Percentiles rank a stretch among this genome's conserved stretches.
phyloP scores from a whole-genome alignment of 176 grass and related monocot genomes.

The Oryza longistaminata region DNA sequence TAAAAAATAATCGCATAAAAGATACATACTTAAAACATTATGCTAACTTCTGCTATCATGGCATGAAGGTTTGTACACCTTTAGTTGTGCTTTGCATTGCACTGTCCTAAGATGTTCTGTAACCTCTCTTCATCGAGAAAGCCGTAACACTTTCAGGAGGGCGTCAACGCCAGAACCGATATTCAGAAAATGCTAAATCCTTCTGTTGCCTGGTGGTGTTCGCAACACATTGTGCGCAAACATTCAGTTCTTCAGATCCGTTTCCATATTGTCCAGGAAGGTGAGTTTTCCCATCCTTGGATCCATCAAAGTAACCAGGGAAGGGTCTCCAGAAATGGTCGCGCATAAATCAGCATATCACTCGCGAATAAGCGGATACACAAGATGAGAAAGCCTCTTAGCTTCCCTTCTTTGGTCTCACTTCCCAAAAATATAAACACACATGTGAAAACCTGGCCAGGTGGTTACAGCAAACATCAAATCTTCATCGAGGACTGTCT shows the following conservation, averaged over 20 bases:
- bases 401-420: too few relatives aligned
- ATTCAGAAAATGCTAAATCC: constrained; percentile 62
- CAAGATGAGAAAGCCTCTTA: too few relatives aligned
- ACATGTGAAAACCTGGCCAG: constrained; percentile 93
- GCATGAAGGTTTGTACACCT: constrained; percentile 59
- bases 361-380: too few relatives aligned
- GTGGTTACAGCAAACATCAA: constrained; percentile 33
- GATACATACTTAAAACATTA: constrained; percentile 90
- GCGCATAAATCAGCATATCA: constrained; percentile 74
- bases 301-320: constrained; percentile 65
- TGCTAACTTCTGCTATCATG: constrained; percentile 58
- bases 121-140: constrained; percentile 86
- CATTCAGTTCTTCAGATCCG: constrained; percentile 61
- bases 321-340: constrained; percentile 85
- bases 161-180: constrained; percentile 67
- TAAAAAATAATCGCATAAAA: background rate
- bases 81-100: constrained; percentile 54
- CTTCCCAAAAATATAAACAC: too few relatives aligned
- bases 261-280: constrained; percentile 63
- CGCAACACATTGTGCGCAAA: constrained; percentile 89
- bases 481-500: constrained; percentile 13
- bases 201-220: constrained; percentile 83
- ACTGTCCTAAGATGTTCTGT: constrained; percentile 63
- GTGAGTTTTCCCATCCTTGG: constrained; percentile 49
- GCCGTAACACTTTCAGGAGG: constrained; percentile 63